A percentile compares a stretch with the other conserved stretches of the same genome.
Conservation (phyloP, 1,139 yeast species). For the Yamadazyma aaseri region DNA sequence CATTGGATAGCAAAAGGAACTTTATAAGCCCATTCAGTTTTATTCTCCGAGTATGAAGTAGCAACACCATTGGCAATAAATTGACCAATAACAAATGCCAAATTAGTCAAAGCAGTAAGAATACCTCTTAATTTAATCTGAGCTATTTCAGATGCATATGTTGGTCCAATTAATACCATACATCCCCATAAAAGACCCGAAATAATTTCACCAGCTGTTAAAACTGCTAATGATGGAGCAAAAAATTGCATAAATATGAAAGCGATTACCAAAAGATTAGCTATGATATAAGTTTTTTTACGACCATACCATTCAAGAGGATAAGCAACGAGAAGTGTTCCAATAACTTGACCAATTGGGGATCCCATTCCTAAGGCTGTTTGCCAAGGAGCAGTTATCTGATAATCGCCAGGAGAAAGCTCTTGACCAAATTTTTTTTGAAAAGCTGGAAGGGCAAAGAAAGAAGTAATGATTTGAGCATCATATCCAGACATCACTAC, state of each 20-base stretch:
- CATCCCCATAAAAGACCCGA: slow-evolving; percentile 26
- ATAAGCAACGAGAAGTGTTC: slow-evolving; percentile 20
- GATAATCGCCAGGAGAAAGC: slow-evolving; percentile 18
- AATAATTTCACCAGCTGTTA: slow-evolving; percentile 20
- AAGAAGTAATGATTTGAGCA: slow-evolving; percentile 18
- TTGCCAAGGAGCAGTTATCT: slow-evolving; percentile 22
- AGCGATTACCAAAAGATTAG: slow-evolving; percentile 17
- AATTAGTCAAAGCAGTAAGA: slow-evolving; percentile 4
- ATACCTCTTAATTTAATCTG: slow-evolving; percentile 13
- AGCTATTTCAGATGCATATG: slow-evolving; percentile 21
- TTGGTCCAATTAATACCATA: slow-evolving; percentile 22
- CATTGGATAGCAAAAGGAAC: slow-evolving; percentile 26
- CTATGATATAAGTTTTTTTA: slow-evolving; percentile 17
- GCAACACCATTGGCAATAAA: slow-evolving; percentile 18
- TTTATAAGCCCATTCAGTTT: slow-evolving; percentile 20
- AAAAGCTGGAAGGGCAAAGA: slow-evolving; percentile 23
- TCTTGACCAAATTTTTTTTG: slow-evolving; percentile 18
- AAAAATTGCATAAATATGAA: slow-evolving; percentile 20
- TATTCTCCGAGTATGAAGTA: slow-evolving; percentile 15
- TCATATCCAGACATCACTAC: slow-evolving; percentile 25
- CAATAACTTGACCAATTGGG: slow-evolving; percentile 19
- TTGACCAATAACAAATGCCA: slow-evolving; percentile 3
- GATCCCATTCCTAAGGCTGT: slow-evolving; percentile 19
- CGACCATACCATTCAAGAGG: slow-evolving; percentile 22
- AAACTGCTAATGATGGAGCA: slow-evolving; percentile 16